These are phyloP conservation scores for Oryza glaberrima DNA, from an alignment of 176 grass and related monocot genomes.

Conservation along the genomic window DNA sequence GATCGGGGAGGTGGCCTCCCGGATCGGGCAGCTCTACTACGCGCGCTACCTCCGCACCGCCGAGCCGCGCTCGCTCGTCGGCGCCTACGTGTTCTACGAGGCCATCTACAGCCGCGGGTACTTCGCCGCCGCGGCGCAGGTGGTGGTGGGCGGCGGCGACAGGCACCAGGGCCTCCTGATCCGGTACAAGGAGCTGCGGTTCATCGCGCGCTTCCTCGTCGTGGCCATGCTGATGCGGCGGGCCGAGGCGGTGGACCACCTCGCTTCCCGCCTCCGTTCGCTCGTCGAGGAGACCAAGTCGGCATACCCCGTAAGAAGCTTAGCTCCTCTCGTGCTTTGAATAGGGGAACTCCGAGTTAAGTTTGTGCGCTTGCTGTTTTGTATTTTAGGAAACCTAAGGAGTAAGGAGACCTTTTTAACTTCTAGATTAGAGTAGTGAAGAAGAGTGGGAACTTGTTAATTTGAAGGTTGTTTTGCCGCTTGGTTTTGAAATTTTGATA, in stretches of 20 bases:
- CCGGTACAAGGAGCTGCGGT: conserved; percentile 93
- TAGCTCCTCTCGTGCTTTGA: conserved; percentile 12
- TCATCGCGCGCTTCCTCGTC: conserved; percentile 80
- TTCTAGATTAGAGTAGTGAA: conserved; percentile 11
- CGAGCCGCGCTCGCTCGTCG: conserved; percentile 89
- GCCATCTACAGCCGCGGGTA: conserved; percentile 90
- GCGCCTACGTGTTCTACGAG: conserved; percentile 98
- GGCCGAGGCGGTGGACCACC: conserved; percentile 72
- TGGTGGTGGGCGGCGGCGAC: not conserved
- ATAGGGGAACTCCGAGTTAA: conserved; percentile 1
- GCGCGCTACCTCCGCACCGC: conserved; percentile 91
- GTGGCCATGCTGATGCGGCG: conserved; percentile 83
- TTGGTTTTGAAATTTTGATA: not conserved
- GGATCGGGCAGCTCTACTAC: conserved; percentile 99
- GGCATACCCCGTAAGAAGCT: conserved; percentile 68
- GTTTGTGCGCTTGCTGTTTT: not conserved
- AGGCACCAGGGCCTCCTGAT: conserved; percentile 64
- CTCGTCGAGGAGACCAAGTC: conserved; percentile 79
- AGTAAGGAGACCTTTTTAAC: not conserved
- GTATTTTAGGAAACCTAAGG: not conserved
- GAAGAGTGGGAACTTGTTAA: not conserved
- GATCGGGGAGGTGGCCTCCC: conserved; percentile 94
- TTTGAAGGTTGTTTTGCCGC: not conserved
- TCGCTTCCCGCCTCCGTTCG: conserved; percentile 63
- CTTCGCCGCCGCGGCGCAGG: conserved; percentile 56